Base-by-base conservation (phyloP, 441 rosid species). In the Dalechampia spathulata region DNA sequence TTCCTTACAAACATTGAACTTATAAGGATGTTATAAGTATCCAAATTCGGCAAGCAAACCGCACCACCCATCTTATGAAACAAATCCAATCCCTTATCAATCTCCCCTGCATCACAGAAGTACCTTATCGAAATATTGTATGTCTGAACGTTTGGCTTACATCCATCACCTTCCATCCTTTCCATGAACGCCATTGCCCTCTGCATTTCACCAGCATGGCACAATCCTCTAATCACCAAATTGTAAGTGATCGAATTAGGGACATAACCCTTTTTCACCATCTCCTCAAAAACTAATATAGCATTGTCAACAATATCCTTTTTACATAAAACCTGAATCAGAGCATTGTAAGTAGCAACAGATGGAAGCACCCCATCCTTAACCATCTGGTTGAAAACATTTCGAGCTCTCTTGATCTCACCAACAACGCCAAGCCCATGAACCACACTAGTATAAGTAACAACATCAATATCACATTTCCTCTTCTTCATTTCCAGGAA, bases 401-500 rank as follows among this genome's bases (percentile, higher is more conserved):
- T 91, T 51, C 55, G 73, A 26, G 90, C 89, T 46, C 86, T 52
- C 15, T 68, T 76, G 38, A 81, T 70, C 81, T 88, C 89, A 22
- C 96, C 96, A 0, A 63, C 73, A 14, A 82, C 79, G 58, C 96
- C 91, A 50, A 91, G 74, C 21, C 96, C 85, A 39, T 91, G 93
- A 72, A 91, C 78, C 57, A 84, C 71, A 1, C 86, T 84, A 16
- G 96, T 86, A 27, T 78, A 88, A 22, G 89, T 82, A 64, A 91
- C 81, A 37, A 86, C 96, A 70, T 91, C 94, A 7, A 86, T 67
- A 32, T 76, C 83, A 43, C 83, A 84, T 5, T 78, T 71, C 60
- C 98, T 79, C 77, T 61, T 88, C 75, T 88, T 88, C 95, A 91
- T 91, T 79, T 88, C 85, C 75, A 83, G 67, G 64, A 91, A 88